Base-by-base conservation (phyloP, 2,329 filamentous ascomycete species). In the Monilinia fructigena region DNA sequence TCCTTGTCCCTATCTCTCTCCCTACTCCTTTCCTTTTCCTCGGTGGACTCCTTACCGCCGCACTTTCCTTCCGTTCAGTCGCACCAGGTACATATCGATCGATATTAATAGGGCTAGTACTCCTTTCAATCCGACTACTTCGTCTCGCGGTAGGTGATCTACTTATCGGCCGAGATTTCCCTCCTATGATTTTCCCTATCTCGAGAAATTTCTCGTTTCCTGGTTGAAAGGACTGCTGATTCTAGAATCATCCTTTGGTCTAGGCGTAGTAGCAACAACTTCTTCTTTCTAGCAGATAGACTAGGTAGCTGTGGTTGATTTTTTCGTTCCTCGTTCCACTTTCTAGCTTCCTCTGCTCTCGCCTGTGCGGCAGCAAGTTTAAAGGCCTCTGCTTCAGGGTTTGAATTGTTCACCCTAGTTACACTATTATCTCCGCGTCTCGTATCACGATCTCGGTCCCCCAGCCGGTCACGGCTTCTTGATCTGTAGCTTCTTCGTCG, bases 281-380 rank as follows among this genome's bases (percentile, higher is more conserved):
- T 66, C 69, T 50, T 72, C 65, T 28, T 54, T 59, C 70, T 70
- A 55, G 69, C 64, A 48, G 73, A 69, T 65, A 40, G 59, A 58
- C 55, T 72, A 50, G 84, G 83, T 0, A 84, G 84, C 26, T 86
- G 76, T 1, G 85, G 84, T 52, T 86, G 75, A 11, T 85, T 85
- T 73, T 87, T 87, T 58, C 82, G 81, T 40, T 83, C 80, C 42
- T 86, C 85, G 70, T 87, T 85, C 68, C 84, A 83, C 71, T 87
- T 85, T 3, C 85, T 85, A 8, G 85, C 85, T 48, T 88, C 78
- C 71, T 88, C 89, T 5, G 85, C 85, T 74, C 87, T 88, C 50
- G 86, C 86, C 74, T 82, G 84, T 63, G 86, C 85, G 71, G 87
- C 85, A 67, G 83, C 83, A 70, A 84, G 82, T 74, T 88, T 88